Evolutionary conservation across 441 rosid species (phyloP), one percentile per base, ranked within the genome.

Genomic region (Populus hybrid): DNA sequence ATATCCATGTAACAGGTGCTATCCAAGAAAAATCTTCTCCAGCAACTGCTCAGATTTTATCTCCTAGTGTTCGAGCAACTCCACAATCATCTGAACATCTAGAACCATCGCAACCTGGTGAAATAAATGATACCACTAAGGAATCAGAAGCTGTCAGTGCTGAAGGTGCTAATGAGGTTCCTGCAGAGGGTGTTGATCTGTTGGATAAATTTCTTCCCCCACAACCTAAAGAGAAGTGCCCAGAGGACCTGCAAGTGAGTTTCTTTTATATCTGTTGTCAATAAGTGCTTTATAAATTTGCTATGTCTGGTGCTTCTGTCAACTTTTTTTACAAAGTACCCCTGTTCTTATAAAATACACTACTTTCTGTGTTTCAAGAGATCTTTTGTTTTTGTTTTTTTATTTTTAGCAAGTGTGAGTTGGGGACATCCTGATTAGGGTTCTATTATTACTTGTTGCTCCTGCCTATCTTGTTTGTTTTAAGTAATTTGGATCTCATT

Each of bases 211-310:
- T 96, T 83, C 92, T 96, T 24, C 94, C 91, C 0, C 85, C 88
- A 0, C 89, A 87, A 31, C 95, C 96, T 6, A 86, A 69, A 73
- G 89, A 82, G 26, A 90, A 83, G 83, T 94, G 97, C 87, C 87
- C 98, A 1, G 90, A 86, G 79, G 97, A 93, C 79, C 85, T 94
- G 70, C 98, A 92, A 85, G 99, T 96, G 85, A 86, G 95, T 82
- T 74, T 20, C 29, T 69, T 50, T 71, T 40, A 18, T 38, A 40
- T 74, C 59, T 59, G 16, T 69, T 75, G 23, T 64, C n/a, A 56
- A 20, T 69, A 18, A 50, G 69, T 69, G 63, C 16, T 29, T 36
- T 18, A 67, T 0, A 68, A 28, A 7, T 64, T 9, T 64, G 35
- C 11, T 64, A 20, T 9, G 29, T 36, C 76, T 12, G 24, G 45